Evolutionary conservation across 78 protist genomes (phyloP), one percentile per base, ranked within the genome.

Genomic region (Capsaspora owczarzaki): DNA sequence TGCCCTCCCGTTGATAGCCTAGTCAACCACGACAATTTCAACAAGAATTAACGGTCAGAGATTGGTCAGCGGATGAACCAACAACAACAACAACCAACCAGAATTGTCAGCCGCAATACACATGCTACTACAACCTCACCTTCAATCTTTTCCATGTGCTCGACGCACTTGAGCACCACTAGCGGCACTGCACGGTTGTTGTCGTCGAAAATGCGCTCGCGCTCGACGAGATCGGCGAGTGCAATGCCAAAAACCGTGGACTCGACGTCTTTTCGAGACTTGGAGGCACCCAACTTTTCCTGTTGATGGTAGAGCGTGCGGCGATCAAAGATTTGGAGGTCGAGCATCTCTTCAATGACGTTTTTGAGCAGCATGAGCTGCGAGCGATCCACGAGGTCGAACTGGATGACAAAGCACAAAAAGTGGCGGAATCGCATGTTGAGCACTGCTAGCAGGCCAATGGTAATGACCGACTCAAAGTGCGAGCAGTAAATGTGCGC

Each of bases 401-500:
- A 56, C n/a, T 56, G 33, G n/a, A 56, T 25, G 29, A 56, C 66
- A 56, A 56, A 56, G 66, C 25, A 56, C 4, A 56, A 29, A 12
- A 56, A 56, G 66, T 56, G 66, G 66, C 66, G 66, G 66, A 16
- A 56, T 2, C 66, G 66, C 35, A 56, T 12, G 10, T 29, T 29
- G 25, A 56, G 25, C 8, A 12, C 66, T 2, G 12, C 66, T 29
- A 10, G 25, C 66, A 56, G 66, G 66, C 66, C 66, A 56, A 25
- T 25, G 33, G 20, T 29, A 3, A 2, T 12, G 29, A 56, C 33
- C 10, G 12, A 10, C 66, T 3, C 2, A 10, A 25, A 29, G 66
- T 56, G 66, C 35, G 66, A 16, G 66, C 66, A 56, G 66, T 56
- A 12, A 56, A 56, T 56, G 66, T 56, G 66, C 66, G 66, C 66